Evolutionary conservation across 2,329 filamentous ascomycete genomes (phyloP), one percentile per base, ranked within the genome.

Genomic region (Aspergillus brunneoviolaceus): DNA sequence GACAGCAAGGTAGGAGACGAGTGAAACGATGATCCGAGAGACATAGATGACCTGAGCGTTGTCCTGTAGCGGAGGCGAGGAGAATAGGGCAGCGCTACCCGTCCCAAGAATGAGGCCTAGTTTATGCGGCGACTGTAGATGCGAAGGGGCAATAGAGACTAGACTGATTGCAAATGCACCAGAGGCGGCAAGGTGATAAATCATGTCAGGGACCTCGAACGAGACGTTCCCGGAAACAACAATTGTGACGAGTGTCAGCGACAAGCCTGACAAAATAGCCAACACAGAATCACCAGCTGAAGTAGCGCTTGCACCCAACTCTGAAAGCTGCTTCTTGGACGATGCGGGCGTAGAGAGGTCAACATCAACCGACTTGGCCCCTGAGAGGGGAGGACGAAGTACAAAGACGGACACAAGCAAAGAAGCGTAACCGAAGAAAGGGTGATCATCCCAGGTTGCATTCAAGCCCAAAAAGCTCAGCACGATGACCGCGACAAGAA

Each of bases 371-470:
- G 61, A 55, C 23, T 42, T 2, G 2, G 48, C 6, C 21, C 61
- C 62, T 9, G 67, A 61, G 39, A 84, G 77, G 31, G 82, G 80
- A 16, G 80, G 80, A n/a, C 80, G 80, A n/a, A 83, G 64, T 10
- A 79, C 68, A 39, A 83, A 74, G 5, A 82, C 67, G 0, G 82
- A 82, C 14, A 74, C 61, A 39, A 77, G 63, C 55, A 85, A 69
- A 21, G 80, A 77, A 27, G 79, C 49, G 61, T 84, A 82, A 29
- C 83, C 82, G 42, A 79, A 60, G 11, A 80, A 29, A 2, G 79
- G 74, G 31, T 75, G 75, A 23, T 75, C 69, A 57, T 76, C 71
- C 69, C 67, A 72, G 58, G 62, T 65, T 63, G 69, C 58, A 56
- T 72, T 72, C 57, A 73, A 61, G 2, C 73, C 72, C 23, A 71